A percentile compares a stretch with the other conserved stretches of the same genome.
Evolutionary conservation across 2,329 filamentous ascomycete genomes (phyloP).

Genomic region (Hypoxylon rubiginosum): DNA sequence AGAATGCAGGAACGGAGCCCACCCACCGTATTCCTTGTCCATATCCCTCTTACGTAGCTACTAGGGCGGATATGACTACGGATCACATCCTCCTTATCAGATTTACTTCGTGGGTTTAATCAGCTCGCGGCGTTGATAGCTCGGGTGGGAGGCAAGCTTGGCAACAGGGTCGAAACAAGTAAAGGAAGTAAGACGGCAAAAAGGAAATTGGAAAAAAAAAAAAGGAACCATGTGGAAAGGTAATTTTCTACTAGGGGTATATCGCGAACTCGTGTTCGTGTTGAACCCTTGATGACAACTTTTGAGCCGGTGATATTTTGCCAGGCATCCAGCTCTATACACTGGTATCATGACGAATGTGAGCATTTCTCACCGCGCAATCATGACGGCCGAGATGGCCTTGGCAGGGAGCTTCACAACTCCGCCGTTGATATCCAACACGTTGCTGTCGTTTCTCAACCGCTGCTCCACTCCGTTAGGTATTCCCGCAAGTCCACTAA

Average conservation of each 20-base stretch:
- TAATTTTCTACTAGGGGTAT: not conserved
- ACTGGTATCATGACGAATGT: no score
- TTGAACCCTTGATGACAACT: no score
- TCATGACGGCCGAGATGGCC: slow-evolving; percentile 28
- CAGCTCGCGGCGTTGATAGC: not conserved
- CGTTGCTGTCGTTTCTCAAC: slow-evolving; percentile 26
- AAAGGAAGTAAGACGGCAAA: not conserved
- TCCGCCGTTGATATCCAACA: slow-evolving; percentile 13
- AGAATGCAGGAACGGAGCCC: slow-evolving; percentile 38
- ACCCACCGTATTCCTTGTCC: slow-evolving; percentile 17
- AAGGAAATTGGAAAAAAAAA: not conserved
- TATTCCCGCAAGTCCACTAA: slow-evolving; percentile 29
- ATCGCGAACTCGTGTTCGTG: not conserved
- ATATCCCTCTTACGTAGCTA: slow-evolving; percentile 2
- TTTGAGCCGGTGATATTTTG: no score
- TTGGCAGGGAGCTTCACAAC: slow-evolving; percentile 24
- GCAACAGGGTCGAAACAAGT: not conserved
- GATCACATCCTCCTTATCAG: not conserved
- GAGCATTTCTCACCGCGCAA: slow-evolving; percentile 11
- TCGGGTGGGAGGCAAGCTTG: not conserved
- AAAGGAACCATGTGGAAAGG: not conserved
- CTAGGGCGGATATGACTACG: slow-evolving; percentile 2
- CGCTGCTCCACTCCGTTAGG: slow-evolving; percentile 23
- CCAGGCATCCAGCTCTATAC: no score
- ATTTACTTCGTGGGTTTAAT: not conserved